Evolutionary conservation across 331 rosid genomes (phyloP).

Genomic region (Prunus yedoensis): DNA sequence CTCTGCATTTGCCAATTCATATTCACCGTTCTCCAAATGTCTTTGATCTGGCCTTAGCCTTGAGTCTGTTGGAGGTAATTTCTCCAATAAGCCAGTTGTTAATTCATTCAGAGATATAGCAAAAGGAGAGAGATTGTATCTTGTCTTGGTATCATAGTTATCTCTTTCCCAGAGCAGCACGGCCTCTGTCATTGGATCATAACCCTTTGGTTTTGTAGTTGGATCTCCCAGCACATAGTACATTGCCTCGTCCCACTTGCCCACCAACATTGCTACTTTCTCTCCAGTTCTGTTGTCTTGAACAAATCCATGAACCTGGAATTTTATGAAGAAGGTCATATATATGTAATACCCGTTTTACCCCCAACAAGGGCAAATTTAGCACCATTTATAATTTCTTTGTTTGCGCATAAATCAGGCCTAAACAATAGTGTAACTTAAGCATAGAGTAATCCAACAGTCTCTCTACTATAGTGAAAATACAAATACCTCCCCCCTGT

Average conservation of each 20-base stretch:
- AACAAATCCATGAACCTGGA: constrained; percentile 97
- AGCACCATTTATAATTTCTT: too few species aligned
- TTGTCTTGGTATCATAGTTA: constrained; percentile 58
- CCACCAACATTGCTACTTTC: constrained; percentile 91
- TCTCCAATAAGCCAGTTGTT: constrained; percentile 64
- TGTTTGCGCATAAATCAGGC: too few species aligned
- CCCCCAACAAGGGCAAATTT: not conserved
- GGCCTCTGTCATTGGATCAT: constrained; percentile 98
- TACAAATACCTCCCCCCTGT: not conserved
- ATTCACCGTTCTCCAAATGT: constrained; percentile 93
- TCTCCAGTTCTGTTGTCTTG: constrained; percentile 98
- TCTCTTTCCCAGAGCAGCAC: constrained; percentile 93
- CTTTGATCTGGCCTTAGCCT: constrained; percentile 99
- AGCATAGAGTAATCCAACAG: not conserved
- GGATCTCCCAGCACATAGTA: constrained; percentile 97
- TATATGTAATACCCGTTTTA: not conserved
- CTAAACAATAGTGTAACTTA: not conserved
- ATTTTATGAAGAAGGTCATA: constrained; percentile 16
- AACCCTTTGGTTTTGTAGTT: constrained; percentile 87
- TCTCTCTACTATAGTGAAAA: not conserved
- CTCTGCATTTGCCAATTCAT: constrained; percentile 87
- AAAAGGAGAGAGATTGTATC: constrained; percentile 95
- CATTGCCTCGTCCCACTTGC: constrained; percentile 99
- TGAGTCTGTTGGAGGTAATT: constrained; percentile 92
- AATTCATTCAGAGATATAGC: constrained; percentile 92